phyloP scores from a whole-genome alignment of 139 green algal genomes.

The Volvox reticuliferus region DNA sequence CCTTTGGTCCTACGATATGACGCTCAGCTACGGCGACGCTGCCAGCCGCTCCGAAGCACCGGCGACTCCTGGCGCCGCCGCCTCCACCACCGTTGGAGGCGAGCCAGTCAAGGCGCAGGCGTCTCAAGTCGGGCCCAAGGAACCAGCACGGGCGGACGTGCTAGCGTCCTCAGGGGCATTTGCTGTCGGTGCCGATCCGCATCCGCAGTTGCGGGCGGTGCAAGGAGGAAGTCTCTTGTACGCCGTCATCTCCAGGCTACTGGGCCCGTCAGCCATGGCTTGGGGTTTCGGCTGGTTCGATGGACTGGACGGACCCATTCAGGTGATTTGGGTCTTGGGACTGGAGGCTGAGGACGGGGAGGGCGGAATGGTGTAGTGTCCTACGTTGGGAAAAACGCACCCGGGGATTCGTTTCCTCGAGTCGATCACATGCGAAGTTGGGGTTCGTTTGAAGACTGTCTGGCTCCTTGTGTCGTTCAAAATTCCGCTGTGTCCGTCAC shows the following conservation, averaged over 20 bases:
- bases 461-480: too few relatives aligned
- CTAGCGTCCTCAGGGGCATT: background rate
- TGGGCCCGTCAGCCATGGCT: background rate
- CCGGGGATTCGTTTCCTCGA: too few relatives aligned
- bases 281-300: constrained; percentile 40
- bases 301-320: constrained; percentile 14
- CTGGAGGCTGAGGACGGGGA: too few relatives aligned
- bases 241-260: background rate
- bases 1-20: constrained; percentile 51
- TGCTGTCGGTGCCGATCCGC: background rate
- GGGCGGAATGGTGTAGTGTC: too few relatives aligned
- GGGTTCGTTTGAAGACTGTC: too few relatives aligned
- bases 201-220: constrained; percentile 17
- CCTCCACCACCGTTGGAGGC: background rate
- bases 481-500: too few relatives aligned
- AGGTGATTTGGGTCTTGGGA: constrained; percentile 22
- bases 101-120: background rate
- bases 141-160: background rate
- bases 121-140: background rate
- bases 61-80: background rate
- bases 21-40: constrained; percentile 27
- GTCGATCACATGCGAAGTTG: too few relatives aligned
- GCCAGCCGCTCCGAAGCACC: background rate
- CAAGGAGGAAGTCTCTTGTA: constrained; percentile 8
- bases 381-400: too few relatives aligned